Percentiles rank a stretch among this genome's conserved stretches.
phyloP scores from a whole-genome alignment of 1,139 yeast species.

The Diutina sp. region DNA sequence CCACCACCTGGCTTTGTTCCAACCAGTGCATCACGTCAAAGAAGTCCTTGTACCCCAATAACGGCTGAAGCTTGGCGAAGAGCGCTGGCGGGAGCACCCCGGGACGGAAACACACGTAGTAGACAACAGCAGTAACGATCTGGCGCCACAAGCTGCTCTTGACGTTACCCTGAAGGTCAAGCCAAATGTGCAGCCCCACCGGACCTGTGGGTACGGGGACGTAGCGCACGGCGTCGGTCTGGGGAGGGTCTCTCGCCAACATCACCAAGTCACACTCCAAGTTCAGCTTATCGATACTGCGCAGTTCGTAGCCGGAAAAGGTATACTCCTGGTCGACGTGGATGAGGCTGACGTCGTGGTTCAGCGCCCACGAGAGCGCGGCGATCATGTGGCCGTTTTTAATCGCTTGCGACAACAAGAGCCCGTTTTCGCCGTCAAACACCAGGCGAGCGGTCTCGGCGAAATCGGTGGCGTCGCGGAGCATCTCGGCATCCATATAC shows the following conservation, averaged over 20 bases:
- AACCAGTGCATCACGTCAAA: background rate
- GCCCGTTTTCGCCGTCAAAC: background rate
- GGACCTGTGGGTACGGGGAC: background rate
- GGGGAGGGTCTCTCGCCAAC: background rate
- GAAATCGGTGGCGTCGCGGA: background rate
- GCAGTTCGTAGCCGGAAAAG: background rate
- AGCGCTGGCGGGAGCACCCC: background rate
- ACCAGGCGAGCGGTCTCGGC: background rate
- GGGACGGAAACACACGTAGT: background rate
- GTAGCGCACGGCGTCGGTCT: background rate
- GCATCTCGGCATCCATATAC: background rate
- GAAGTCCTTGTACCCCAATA: background rate
- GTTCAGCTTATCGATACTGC: background rate
- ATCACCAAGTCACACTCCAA: constrained; percentile 1
- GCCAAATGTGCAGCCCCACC: background rate
- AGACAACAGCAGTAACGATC: background rate
- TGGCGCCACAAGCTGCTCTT: background rate
- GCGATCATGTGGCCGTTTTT: background rate
- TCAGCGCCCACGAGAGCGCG: background rate
- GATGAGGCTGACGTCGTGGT: background rate
- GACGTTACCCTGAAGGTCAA: background rate
- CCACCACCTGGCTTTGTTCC: background rate
- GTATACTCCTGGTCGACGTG: background rate
- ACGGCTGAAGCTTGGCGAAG: background rate
- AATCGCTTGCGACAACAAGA: background rate